Percentiles rank a stretch among this genome's conserved stretches.
phyloP scores from a whole-genome alignment of 768 basidiomycete genomes.

The Amanita rimosa region DNA sequence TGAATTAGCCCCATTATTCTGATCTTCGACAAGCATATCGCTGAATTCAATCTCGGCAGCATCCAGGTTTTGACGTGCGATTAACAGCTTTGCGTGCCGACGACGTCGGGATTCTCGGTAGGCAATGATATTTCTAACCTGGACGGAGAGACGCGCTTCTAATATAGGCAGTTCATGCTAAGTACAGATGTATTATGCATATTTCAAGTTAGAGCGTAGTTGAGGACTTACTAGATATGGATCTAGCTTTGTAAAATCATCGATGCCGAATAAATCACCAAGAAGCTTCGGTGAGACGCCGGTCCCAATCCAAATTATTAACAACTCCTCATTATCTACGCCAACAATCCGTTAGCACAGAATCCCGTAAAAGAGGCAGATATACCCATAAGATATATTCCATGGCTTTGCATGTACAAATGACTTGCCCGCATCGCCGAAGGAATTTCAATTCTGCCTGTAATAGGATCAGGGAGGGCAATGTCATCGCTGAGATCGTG shows the following conservation, averaged over 20 bases:
- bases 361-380: conserved; percentile 6
- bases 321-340: conserved; percentile 78
- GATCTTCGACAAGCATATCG: conserved; percentile 95
- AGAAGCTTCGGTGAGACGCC: conserved; percentile 76
- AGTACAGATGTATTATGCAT: neutral
- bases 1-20: conserved; percentile 91
- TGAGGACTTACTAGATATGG: conserved; percentile 46
- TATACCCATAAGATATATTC: conserved; percentile 86
- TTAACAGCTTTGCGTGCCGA: conserved; percentile 42
- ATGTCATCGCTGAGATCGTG: conserved; percentile 70
- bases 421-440: conserved; percentile 75
- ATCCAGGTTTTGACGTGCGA: conserved; percentile 90
- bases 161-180: conserved; percentile 65
- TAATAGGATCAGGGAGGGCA: conserved; percentile 53
- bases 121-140: conserved; percentile 79
- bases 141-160: conserved; percentile 65
- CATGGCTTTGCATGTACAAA: conserved; percentile 79
- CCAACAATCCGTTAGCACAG: neutral
- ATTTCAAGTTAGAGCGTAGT: neutral
- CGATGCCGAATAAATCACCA: conserved; percentile 73
- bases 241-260: conserved; percentile 64
- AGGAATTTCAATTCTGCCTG: conserved; percentile 56
- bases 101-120: conserved; percentile 48
- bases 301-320: conserved; percentile 85
- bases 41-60: conserved; percentile 90